phyloP scores from a whole-genome alignment of 148 eudicot species.

The Camellia sinensis region DNA sequence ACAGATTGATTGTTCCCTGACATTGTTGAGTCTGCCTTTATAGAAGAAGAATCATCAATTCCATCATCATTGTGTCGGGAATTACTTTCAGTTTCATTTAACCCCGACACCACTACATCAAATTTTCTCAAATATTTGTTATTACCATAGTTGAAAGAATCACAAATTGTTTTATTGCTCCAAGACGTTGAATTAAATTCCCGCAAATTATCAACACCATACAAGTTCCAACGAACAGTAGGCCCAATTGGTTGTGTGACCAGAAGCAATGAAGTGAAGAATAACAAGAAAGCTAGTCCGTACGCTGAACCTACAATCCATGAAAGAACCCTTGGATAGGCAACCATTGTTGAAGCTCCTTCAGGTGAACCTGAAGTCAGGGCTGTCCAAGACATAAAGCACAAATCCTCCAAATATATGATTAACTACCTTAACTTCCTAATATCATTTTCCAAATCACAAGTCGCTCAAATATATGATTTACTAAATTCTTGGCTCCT shows the following conservation, averaged over 20 bases:
- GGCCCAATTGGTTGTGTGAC: conserved; percentile 67
- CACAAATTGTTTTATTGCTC: conserved; percentile 15
- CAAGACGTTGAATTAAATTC: conserved; percentile 21
- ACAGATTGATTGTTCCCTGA: conserved; percentile 5
- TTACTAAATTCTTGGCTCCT: background rate
- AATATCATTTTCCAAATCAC: background rate
- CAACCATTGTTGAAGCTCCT: conserved; percentile 31
- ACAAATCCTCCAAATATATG: background rate
- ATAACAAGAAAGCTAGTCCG: conserved; percentile 63
- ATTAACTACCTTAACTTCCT: background rate
- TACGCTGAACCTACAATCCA: conserved; percentile 57
- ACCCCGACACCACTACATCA: background rate
- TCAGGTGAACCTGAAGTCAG: conserved; percentile 43
- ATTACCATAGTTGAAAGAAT: background rate
- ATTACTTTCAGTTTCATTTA: background rate
- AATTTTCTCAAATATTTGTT: background rate
- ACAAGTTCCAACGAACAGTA: conserved; percentile 61
- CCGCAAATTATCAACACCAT: conserved; percentile 37
- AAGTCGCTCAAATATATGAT: background rate
- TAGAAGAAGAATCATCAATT: conserved; percentile 1
- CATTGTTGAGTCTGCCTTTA: background rate
- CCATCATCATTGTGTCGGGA: conserved; percentile 1
- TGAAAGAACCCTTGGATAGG: conserved; percentile 61
- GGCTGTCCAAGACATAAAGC: conserved; percentile 3
- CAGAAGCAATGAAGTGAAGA: conserved; percentile 62